Evolutionary conservation across 1,139 yeast genomes (phyloP).

Genomic region (Kurtzmaniella quercitrusa): DNA sequence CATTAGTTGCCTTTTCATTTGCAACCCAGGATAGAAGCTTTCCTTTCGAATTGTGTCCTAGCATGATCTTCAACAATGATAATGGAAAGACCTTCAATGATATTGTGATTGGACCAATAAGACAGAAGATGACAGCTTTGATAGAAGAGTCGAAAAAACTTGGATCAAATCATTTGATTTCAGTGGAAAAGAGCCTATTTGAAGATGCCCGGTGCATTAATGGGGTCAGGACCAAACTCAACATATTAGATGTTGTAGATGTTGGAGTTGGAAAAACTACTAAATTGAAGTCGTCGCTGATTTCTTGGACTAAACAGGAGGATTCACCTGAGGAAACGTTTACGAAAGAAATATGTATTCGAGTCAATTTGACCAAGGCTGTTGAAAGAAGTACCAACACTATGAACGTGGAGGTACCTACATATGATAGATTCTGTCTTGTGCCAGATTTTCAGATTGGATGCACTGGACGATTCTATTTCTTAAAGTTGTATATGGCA

Average conservation of each 20-base stretch:
- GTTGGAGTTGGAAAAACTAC: background rate
- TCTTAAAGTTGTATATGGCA: background rate
- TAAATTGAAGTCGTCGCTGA: background rate
- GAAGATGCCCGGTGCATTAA: slow-evolving; percentile 21
- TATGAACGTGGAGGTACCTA: slow-evolving; percentile 1
- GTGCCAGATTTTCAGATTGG: slow-evolving; percentile 6
- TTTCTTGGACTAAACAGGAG: background rate
- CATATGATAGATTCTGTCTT: slow-evolving; percentile 3
- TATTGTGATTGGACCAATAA: slow-evolving; percentile 22
- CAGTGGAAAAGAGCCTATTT: slow-evolving; percentile 25
- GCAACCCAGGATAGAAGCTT: slow-evolving; percentile 28
- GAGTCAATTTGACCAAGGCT: background rate
- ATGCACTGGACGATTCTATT: slow-evolving; percentile 3
- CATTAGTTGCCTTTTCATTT: slow-evolving; percentile 30
- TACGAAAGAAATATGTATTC: background rate
- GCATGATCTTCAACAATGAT: slow-evolving; percentile 26
- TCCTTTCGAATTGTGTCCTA: slow-evolving; percentile 40
- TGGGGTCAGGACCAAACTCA: slow-evolving; percentile 1
- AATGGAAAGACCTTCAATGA: slow-evolving; percentile 20
- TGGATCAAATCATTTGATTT: slow-evolving; percentile 20
- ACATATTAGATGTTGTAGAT: background rate
- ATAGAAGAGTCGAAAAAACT: slow-evolving; percentile 10
- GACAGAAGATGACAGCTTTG: slow-evolving; percentile 17
- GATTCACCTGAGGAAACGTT: background rate
- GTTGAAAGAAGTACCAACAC: background rate